phyloP scores from a whole-genome alignment of 352 stramenopile genomes.

The Elongisporangium anandrum region DNA sequence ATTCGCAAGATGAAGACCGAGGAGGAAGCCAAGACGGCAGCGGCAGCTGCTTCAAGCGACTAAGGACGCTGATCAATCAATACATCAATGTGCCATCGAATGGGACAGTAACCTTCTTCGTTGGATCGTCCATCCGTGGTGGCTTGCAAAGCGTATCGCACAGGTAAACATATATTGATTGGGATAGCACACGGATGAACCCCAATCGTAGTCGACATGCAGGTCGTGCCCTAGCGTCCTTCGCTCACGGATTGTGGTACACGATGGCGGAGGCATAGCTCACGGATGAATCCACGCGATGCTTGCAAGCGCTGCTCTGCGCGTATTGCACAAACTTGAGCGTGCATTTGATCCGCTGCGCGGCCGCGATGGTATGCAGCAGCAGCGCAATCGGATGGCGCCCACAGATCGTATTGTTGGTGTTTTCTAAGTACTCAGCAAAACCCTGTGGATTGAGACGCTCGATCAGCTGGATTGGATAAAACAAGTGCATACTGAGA shows the following conservation, averaged over 20 bases:
- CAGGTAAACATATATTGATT: neutral
- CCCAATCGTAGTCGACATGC: neutral
- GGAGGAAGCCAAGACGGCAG: neutral
- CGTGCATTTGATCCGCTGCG: slow-evolving; percentile 50
- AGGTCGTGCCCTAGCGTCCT: too few species aligned
- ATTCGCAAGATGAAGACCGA: slow-evolving; percentile 40
- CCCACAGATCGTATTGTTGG: slow-evolving; percentile 97
- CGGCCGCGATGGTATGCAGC: slow-evolving; percentile 55
- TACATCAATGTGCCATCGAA: neutral
- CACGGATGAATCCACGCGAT: slow-evolving; percentile 88
- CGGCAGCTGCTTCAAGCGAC: neutral
- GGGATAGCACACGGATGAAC: neutral
- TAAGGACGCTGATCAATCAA: neutral
- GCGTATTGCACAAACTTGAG: slow-evolving; percentile 94
- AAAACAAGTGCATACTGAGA: neutral
- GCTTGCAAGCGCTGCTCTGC: slow-evolving; percentile 87
- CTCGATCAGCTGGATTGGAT: slow-evolving; percentile 77
- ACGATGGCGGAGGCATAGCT: slow-evolving; percentile 94
- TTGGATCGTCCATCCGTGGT: too few species aligned
- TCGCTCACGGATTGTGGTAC: slow-evolving; percentile 46
- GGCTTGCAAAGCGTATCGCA: neutral
- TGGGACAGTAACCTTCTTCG: neutral
- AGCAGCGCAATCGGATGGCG: slow-evolving; percentile 92
- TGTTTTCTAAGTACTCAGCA: slow-evolving; percentile 92
- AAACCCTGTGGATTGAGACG: slow-evolving; percentile 89